These are phyloP conservation scores for Venturia pyrina DNA, from an alignment of 2,329 filamentous ascomycete species.

Conservation along the genomic window DNA sequence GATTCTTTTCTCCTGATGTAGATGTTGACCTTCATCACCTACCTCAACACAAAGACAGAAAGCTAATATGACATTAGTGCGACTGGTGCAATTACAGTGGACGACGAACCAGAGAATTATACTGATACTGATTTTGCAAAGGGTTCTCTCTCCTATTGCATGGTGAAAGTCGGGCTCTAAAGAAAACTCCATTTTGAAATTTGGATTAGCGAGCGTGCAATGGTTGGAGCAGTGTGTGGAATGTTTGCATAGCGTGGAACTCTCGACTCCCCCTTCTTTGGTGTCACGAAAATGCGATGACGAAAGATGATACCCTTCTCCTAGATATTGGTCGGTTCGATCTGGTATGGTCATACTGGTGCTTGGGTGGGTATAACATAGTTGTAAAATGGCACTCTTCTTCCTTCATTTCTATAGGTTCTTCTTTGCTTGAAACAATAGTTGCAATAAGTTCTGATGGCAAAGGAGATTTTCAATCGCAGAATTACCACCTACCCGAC, in stretches of 20 bases:
- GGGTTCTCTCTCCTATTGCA: background rate
- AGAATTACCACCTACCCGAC: too few species aligned
- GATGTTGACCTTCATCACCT: too few species aligned
- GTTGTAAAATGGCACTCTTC: background rate
- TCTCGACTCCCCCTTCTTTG: slow-evolving; percentile 1
- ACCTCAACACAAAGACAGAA: background rate
- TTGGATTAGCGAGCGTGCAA: background rate
- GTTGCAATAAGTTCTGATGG: too few species aligned
- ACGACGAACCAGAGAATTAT: slow-evolving; percentile 26
- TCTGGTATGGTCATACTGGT: background rate
- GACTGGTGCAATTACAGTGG: slow-evolving; percentile 29
- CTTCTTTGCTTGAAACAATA: too few species aligned
- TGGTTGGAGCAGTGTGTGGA: background rate
- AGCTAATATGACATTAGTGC: slow-evolving; percentile 20
- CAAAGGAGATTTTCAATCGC: too few species aligned
- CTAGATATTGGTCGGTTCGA: background rate
- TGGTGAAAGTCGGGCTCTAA: background rate
- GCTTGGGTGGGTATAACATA: background rate
- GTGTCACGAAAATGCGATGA: background rate
- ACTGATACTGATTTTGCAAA: slow-evolving; percentile 14
- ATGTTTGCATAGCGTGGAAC: background rate
- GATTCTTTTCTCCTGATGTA: background rate
- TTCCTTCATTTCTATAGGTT: background rate
- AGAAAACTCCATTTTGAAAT: background rate
- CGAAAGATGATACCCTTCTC: slow-evolving; percentile 6